phyloP scores from a whole-genome alignment of 306 rosid species.

The Psophocarpus tetragonolobus region DNA sequence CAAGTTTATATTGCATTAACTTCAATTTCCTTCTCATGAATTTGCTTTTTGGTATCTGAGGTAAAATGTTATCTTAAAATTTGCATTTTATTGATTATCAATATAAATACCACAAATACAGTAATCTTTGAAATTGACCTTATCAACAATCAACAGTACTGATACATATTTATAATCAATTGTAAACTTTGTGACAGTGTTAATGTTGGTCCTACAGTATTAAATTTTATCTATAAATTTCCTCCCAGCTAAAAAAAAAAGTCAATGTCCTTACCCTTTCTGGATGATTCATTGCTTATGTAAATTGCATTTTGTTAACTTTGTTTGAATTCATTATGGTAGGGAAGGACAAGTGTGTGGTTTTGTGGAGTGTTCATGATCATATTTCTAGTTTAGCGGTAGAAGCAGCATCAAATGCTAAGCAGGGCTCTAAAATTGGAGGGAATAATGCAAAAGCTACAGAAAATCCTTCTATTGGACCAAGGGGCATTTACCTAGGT shows the following conservation, averaged over 20 bases:
- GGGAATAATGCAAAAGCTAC: conserved; percentile 57
- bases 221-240: conserved; percentile 10
- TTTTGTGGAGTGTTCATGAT: conserved; percentile 93
- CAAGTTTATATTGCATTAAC: neutral
- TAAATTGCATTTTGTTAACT: conserved; percentile 25
- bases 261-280: conserved; percentile 16
- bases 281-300: neutral
- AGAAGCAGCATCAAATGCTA: conserved; percentile 58
- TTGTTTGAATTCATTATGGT: conserved; percentile 27
- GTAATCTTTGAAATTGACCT: neutral
- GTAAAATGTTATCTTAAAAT: neutral
- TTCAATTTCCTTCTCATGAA: neutral
- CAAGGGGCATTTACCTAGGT: conserved; percentile 85
- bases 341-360: conserved; percentile 93
- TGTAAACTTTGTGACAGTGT: neutral
- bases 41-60: neutral
- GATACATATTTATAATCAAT: neutral
- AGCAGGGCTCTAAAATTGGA: conserved; percentile 49
- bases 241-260: neutral
- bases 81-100: conserved; percentile 19
- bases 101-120: neutral
- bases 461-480: conserved; percentile 73
- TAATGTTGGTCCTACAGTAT: neutral
- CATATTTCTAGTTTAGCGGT: conserved; percentile 71
- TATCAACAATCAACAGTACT: neutral